Percentiles rank a stretch among this genome's conserved stretches.
These are phyloP conservation scores for Dimargaris cristalligena DNA, from an alignment of 192 early-diverging fungal species.

Conservation along the genomic window DNA sequence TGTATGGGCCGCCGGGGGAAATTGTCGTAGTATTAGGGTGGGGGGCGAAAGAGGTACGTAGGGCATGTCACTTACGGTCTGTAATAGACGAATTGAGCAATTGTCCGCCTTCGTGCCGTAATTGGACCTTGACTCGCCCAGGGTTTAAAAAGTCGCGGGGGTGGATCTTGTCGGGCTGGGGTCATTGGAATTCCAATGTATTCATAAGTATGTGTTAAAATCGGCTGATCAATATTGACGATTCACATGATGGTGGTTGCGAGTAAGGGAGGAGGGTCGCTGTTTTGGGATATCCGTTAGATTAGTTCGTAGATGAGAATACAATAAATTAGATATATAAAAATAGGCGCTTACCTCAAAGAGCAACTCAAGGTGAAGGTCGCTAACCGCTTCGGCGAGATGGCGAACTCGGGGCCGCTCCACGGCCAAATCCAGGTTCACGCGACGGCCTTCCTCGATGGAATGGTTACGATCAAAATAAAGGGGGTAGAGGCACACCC, in stretches of 20 bases:
- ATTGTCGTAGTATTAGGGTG: no score
- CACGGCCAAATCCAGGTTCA: conserved; percentile 30
- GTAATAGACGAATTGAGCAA: conserved; percentile 27
- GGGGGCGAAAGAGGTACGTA: no score
- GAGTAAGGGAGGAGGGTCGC: no score
- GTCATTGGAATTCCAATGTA: no score
- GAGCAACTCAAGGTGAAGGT: conserved; percentile 37
- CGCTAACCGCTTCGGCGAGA: conserved; percentile 41
- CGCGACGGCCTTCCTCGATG: conserved; percentile 38
- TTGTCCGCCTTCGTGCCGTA: conserved; percentile 29
- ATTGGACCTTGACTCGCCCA: conserved; percentile 45
- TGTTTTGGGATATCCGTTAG: no score
- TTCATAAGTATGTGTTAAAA: no score
- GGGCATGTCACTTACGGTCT: conserved; percentile 34
- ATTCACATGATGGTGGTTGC: no score
- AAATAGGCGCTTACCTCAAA: conserved; percentile 33
- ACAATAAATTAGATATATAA: no score
- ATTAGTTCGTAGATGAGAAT: no score
- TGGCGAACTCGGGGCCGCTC: conserved; percentile 42
- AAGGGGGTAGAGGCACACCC: conserved; percentile 55
- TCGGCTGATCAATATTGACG: no score
- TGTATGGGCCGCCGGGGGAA: no score
- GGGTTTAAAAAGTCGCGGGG: conserved; percentile 53
- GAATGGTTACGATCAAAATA: conserved; percentile 50
- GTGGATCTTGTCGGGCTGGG: conserved; percentile 42